phyloP scores from a whole-genome alignment of 345 rosid species.

The Arabidopsis arenosa region DNA sequence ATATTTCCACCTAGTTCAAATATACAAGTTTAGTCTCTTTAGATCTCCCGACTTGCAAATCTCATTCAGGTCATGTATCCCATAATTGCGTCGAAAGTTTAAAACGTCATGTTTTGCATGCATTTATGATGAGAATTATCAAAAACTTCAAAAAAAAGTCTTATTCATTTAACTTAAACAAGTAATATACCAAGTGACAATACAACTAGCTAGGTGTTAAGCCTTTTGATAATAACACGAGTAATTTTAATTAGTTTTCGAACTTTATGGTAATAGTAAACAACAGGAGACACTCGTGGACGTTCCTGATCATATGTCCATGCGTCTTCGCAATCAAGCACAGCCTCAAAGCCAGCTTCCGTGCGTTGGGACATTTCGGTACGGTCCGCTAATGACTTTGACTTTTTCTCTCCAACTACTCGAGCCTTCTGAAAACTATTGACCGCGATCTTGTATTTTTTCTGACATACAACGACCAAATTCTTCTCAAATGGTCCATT shows the following conservation, averaged over 20 bases:
- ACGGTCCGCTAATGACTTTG: not conserved
- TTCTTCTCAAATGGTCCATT: not conserved
- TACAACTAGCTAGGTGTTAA: not conserved
- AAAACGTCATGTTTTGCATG: no score
- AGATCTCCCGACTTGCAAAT: no score
- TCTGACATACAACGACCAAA: not conserved
- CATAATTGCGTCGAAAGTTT: no score
- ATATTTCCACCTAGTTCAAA: no score
- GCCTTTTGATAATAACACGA: not conserved
- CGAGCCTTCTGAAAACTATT: not conserved
- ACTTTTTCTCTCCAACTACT: not conserved
- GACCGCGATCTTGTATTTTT: not conserved
- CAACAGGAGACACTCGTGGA: not conserved
- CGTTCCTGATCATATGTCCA: not conserved
- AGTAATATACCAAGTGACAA: no score
- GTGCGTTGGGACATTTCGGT: not conserved
- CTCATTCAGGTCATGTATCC: no score
- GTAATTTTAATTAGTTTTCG: not conserved
- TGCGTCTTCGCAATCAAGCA: not conserved
- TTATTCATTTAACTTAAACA: not conserved
- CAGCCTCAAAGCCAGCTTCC: not conserved
- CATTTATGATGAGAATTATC: no score
- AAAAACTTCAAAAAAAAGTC: no score
- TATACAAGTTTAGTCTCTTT: no score
- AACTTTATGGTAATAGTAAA: not conserved